phyloP scores from a whole-genome alignment of 805 yeast species.

The Lachancea dasiensis region DNA sequence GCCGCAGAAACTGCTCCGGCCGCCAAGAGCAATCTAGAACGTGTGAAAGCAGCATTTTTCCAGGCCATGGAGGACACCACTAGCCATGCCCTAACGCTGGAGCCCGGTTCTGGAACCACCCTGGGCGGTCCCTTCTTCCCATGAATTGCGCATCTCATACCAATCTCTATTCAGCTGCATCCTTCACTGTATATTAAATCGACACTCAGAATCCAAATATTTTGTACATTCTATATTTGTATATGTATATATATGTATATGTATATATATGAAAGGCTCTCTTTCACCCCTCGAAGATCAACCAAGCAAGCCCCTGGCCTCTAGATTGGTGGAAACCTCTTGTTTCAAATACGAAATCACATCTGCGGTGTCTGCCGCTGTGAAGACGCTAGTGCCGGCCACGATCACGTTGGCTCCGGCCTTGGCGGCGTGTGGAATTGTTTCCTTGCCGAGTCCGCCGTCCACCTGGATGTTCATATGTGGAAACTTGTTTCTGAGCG shows the following conservation, averaged over 20 bases:
- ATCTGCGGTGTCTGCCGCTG: conserved; percentile 70
- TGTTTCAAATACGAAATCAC: conserved; percentile 65
- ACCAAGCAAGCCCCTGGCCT: conserved; percentile 38
- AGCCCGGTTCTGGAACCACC: conserved; percentile 72
- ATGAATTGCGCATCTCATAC: conserved; percentile 11
- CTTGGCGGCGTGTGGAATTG: conserved; percentile 80
- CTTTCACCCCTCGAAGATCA: neutral
- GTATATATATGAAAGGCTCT: neutral
- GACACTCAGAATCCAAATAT: neutral
- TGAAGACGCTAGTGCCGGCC: conserved; percentile 93
- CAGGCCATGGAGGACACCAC: conserved; percentile 57
- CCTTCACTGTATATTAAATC: too few species aligned
- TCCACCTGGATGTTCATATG: conserved; percentile 87
- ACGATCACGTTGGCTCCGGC: conserved; percentile 99
- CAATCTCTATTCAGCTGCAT: conserved; percentile 3
- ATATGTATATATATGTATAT: too few species aligned
- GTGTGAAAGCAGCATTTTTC: conserved; percentile 64
- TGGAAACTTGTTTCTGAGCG: conserved; percentile 68
- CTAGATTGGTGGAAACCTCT: conserved; percentile 49
- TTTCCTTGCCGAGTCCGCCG: conserved; percentile 88
- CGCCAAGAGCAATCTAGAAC: conserved; percentile 35
- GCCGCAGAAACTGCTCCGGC: conserved; percentile 21
- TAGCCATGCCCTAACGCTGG: conserved; percentile 39
- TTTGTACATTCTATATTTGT: conserved; percentile 6
- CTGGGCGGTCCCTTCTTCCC: conserved; percentile 67